phyloP scores from a whole-genome alignment of 2,329 filamentous ascomycete species.

The Aureobasidium sp. region DNA sequence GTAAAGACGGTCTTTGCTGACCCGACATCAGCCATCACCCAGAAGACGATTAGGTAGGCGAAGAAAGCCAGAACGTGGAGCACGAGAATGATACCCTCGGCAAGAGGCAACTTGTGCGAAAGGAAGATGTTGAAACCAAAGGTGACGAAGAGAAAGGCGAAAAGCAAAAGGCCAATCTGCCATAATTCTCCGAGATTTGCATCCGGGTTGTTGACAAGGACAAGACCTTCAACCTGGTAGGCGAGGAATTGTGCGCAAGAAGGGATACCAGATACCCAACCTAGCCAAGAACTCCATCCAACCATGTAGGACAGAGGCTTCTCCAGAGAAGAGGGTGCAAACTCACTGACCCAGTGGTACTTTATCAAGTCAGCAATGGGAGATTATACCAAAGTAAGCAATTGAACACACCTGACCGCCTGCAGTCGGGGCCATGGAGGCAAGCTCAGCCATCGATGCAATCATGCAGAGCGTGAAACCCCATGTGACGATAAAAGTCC shows the following conservation, averaged over 20 bases:
- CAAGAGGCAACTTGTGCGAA: constrained; percentile 29
- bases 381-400: not conserved
- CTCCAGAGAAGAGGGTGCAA: constrained; percentile 36
- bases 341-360: constrained; percentile 25
- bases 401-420: constrained; percentile 35
- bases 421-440: constrained; percentile 39
- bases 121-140: constrained; percentile 32
- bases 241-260: constrained; percentile 19
- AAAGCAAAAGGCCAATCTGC: constrained; percentile 36
- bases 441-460: constrained; percentile 33
- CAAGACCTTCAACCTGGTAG: constrained; percentile 22
- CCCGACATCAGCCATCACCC: constrained; percentile 27
- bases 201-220: constrained; percentile 30
- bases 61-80: constrained; percentile 42
- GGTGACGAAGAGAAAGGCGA: constrained; percentile 28
- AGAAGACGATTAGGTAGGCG: constrained; percentile 21
- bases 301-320: constrained; percentile 42
- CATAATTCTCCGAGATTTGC: constrained; percentile 30
- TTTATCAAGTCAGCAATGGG: not conserved
- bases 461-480: constrained; percentile 20
- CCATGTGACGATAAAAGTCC: constrained; percentile 27
- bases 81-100: constrained; percentile 30
- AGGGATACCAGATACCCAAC: constrained; percentile 26
- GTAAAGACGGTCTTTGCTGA: constrained; percentile 28
- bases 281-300: constrained; percentile 38